Evolutionary conservation across 179 eudicot species (phyloP).

Genomic region (Camellia oleifera): DNA sequence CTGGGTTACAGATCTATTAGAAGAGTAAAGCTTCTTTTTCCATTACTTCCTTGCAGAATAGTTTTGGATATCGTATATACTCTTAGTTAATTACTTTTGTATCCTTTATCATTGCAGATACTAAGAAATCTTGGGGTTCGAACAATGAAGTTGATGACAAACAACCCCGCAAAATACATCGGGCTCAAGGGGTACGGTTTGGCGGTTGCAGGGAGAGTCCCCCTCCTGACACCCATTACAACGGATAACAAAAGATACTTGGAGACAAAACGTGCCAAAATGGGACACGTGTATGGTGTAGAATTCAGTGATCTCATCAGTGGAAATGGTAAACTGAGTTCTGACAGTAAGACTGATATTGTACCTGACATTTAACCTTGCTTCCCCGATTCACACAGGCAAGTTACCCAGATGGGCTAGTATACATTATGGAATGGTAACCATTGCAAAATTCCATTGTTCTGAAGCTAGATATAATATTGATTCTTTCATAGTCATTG

Average conservation of each 20-base stretch:
- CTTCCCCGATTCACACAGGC: not conserved
- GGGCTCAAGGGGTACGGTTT: constrained; percentile 90
- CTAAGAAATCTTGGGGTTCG: constrained; percentile 80
- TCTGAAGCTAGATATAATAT: constrained; percentile 1
- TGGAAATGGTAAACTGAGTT: constrained; percentile 25
- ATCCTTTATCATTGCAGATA: constrained; percentile 45
- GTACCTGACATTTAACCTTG: not conserved
- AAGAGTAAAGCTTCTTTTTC: not conserved
- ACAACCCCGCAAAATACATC: constrained; percentile 76
- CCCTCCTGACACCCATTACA: constrained; percentile 73
- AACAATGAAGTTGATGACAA: constrained; percentile 90
- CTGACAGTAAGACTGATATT: not conserved
- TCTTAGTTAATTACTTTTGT: no score
- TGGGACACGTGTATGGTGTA: constrained; percentile 73
- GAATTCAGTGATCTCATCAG: constrained; percentile 23
- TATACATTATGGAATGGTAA: not conserved
- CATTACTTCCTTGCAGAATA: not conserved
- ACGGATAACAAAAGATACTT: constrained; percentile 72
- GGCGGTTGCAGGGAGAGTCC: constrained; percentile 67
- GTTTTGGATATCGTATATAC: not conserved
- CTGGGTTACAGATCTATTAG: not conserved
- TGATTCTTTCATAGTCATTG: not conserved
- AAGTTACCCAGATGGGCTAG: not conserved
- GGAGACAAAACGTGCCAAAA: constrained; percentile 72
- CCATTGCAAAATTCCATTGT: not conserved